Percentiles rank a stretch among this genome's conserved stretches.
Evolutionary conservation across 306 rosid species (phyloP).

Genomic region (Medicago ruthenica): DNA sequence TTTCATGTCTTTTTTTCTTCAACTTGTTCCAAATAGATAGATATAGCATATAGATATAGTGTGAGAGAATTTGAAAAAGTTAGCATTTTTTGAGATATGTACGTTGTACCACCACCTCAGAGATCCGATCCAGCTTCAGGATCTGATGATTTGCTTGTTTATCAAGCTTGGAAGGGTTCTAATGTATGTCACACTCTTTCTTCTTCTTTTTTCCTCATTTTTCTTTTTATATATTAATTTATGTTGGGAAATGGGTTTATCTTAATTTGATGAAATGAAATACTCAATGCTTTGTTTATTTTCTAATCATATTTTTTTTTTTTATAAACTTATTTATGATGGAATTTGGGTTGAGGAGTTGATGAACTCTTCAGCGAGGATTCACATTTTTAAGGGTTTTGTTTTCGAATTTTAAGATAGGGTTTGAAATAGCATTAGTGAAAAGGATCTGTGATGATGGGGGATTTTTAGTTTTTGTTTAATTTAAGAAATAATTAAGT

Average conservation of each 20-base stretch:
- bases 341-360: slow-evolving; percentile 6
- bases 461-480: neutral
- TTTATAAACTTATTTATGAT: neutral
- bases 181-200: slow-evolving; percentile 58
- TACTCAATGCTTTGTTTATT: too few relatives aligned
- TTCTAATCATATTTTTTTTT: neutral
- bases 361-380: neutral
- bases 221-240: neutral
- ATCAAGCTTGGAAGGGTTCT: slow-evolving; percentile 92
- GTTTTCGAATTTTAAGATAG: neutral
- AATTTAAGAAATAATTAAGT: neutral
- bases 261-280: too few relatives aligned
- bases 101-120: slow-evolving; percentile 93
- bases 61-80: neutral
- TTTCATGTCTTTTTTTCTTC: neutral
- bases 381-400: neutral
- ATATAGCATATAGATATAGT: neutral
- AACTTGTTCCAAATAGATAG: slow-evolving; percentile 16
- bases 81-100: slow-evolving; percentile 51
- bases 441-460: neutral
- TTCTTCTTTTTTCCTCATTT: neutral
- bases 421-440: neutral
- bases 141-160: slow-evolving; percentile 78
- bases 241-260: neutral
- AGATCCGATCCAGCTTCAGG: slow-evolving; percentile 76